These are phyloP conservation scores for Kalmusia sp. DNA, from an alignment of 2,329 filamentous ascomycete genomes.

Conservation along the genomic window DNA sequence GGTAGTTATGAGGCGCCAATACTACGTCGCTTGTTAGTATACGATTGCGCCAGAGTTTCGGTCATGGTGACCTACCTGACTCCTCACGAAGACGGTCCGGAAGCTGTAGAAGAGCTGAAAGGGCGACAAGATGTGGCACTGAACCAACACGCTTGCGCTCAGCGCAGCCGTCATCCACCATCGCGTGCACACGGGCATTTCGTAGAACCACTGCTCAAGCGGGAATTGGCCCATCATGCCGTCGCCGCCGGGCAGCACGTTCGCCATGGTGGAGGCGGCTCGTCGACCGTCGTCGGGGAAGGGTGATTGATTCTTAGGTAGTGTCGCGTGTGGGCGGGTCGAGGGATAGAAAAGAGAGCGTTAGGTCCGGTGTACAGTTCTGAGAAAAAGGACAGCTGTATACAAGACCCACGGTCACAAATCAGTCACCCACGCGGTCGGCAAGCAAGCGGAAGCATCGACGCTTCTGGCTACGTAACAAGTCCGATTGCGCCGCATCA, in stretches of 20 bases:
- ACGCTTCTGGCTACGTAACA: conserved; percentile 38
- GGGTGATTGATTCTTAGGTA: neutral
- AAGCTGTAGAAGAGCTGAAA: conserved; percentile 99
- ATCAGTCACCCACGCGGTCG: neutral
- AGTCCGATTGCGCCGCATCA: conserved; percentile 17
- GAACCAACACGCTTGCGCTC: conserved; percentile 84
- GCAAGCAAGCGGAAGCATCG: neutral
- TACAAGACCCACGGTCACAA: neutral
- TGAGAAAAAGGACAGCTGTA: conserved; percentile 12
- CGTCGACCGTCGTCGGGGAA: conserved; percentile 1
- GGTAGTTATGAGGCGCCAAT: conserved; percentile 94
- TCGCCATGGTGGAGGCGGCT: conserved; percentile 49
- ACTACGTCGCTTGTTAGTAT: conserved; percentile 61
- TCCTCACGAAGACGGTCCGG: conserved; percentile 86
- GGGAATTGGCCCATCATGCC: conserved; percentile 69
- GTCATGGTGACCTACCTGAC: conserved; percentile 69
- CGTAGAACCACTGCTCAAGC: conserved; percentile 97
- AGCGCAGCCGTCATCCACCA: conserved; percentile 97
- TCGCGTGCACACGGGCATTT: conserved; percentile 94
- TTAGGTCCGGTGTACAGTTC: neutral
- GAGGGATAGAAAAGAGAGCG: neutral
- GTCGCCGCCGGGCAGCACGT: conserved; percentile 51
- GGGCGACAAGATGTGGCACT: conserved; percentile 89
- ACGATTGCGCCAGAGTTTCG: conserved; percentile 2
- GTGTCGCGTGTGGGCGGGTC: neutral